A percentile compares a stretch with the other conserved stretches of the same genome.
These are phyloP conservation scores for Cyclotella sp. DNA, from an alignment of 108 stramenopile species.

Conservation along the genomic window DNA sequence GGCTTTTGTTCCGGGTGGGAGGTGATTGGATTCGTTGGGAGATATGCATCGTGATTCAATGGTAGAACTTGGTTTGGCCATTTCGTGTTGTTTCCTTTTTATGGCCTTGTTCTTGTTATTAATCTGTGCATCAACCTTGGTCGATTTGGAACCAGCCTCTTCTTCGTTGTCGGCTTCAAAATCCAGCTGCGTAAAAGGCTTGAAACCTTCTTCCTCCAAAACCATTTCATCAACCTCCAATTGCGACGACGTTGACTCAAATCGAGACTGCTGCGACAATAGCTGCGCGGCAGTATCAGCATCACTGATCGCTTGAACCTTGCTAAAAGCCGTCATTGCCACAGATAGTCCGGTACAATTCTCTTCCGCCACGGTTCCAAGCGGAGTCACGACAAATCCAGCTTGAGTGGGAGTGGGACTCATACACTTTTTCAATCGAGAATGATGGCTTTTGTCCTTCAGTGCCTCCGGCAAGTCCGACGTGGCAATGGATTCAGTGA, in stretches of 20 bases:
- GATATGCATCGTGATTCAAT: neutral
- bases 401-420: neutral
- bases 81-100: neutral
- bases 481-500: slow-evolving; percentile 14
- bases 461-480: slow-evolving; percentile 19
- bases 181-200: slow-evolving; percentile 26
- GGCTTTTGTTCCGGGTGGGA: slow-evolving; percentile 18
- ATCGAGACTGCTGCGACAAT: slow-evolving; percentile 8
- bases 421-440: neutral
- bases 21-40: neutral
- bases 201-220: neutral
- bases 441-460: neutral
- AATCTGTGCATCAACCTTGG: neutral
- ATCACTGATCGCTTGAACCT: neutral
- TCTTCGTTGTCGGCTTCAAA: neutral
- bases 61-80: neutral
- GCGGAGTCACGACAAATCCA: slow-evolving; percentile 31
- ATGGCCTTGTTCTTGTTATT: neutral
- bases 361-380: slow-evolving; percentile 32
- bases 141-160: neutral
- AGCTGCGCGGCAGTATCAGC: neutral
- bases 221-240: slow-evolving; percentile 13
- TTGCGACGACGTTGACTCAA: neutral
- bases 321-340: slow-evolving; percentile 32
- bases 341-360: slow-evolving; percentile 32